These are phyloP conservation scores for Fusarium nurragi DNA, from an alignment of 2,329 filamentous ascomycete species.

Conservation along the genomic window DNA sequence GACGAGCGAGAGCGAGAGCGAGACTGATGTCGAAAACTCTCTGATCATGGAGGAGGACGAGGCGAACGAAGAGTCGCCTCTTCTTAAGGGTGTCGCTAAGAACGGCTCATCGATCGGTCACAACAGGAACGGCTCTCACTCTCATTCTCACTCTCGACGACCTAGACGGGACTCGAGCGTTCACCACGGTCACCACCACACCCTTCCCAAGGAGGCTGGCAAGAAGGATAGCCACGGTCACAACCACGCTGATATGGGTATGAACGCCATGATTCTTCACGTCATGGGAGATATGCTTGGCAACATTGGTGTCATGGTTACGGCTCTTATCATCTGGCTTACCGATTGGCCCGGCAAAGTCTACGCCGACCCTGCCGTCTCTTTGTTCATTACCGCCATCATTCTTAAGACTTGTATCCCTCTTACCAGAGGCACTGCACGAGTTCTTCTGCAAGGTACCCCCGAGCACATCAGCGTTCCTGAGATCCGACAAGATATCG, in stretches of 20 bases:
- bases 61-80: constrained; percentile 57
- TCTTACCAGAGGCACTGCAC: constrained; percentile 79
- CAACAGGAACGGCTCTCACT: constrained; percentile 31
- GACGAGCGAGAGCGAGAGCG: constrained; percentile 65
- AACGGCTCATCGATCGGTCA: constrained; percentile 45
- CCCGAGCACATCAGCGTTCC: constrained; percentile 88
- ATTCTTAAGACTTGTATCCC: constrained; percentile 79
- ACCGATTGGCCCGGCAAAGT: constrained; percentile 81
- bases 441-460: constrained; percentile 93
- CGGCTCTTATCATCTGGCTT: constrained; percentile 90
- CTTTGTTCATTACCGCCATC: constrained; percentile 88
- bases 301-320: constrained; percentile 85
- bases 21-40: constrained; percentile 59
- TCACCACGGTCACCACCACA: constrained; percentile 83
- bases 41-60: constrained; percentile 54
- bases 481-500: constrained; percentile 92
- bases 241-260: constrained; percentile 89
- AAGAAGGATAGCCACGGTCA: constrained; percentile 77
- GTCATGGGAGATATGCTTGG: constrained; percentile 85
- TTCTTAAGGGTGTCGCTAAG: constrained; percentile 55
- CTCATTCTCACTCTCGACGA: constrained; percentile 41
- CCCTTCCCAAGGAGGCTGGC: constrained; percentile 70
- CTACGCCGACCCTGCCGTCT: constrained; percentile 92
- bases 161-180: constrained; percentile 60
- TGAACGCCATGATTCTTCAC: constrained; percentile 84